Percentiles rank a stretch among this genome's conserved stretches.
Evolutionary conservation across 805 yeast species (phyloP).

Genomic region (Naumovozyma baii): DNA sequence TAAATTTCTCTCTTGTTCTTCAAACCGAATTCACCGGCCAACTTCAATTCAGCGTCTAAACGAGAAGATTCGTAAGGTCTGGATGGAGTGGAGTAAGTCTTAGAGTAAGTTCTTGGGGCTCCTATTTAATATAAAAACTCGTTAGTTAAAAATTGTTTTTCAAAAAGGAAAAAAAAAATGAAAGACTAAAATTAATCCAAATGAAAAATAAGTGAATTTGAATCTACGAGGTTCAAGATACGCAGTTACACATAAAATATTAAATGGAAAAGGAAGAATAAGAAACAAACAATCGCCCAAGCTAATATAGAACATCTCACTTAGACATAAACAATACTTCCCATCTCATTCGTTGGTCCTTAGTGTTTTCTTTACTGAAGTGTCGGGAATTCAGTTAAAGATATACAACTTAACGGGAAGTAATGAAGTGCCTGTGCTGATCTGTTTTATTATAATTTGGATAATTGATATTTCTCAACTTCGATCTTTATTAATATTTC

Average conservation of each 20-base stretch:
- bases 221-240: not conserved
- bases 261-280: not conserved
- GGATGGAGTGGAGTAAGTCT: conserved; percentile 99
- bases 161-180: not conserved
- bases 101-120: conserved; percentile 99
- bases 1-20: conserved; percentile 99
- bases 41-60: conserved; percentile 97
- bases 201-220: no score
- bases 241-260: not conserved
- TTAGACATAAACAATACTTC: no score
- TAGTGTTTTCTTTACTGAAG: conserved; percentile 48
- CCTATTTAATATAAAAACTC: conserved; percentile 36
- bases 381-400: conserved; percentile 79
- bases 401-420: conserved; percentile 3
- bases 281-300: conserved; percentile 2
- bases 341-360: no score
- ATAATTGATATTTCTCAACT: conserved; percentile 1
- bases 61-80: conserved; percentile 99
- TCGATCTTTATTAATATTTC: conserved; percentile 6
- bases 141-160: conserved; percentile 7
- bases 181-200: no score
- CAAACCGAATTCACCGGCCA: conserved; percentile 99
- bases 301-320: no score
- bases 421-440: not conserved
- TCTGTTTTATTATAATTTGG: not conserved